These are phyloP conservation scores for Tremella yokohamensis DNA, from an alignment of 768 basidiomycete species.

Conservation along the genomic window DNA sequence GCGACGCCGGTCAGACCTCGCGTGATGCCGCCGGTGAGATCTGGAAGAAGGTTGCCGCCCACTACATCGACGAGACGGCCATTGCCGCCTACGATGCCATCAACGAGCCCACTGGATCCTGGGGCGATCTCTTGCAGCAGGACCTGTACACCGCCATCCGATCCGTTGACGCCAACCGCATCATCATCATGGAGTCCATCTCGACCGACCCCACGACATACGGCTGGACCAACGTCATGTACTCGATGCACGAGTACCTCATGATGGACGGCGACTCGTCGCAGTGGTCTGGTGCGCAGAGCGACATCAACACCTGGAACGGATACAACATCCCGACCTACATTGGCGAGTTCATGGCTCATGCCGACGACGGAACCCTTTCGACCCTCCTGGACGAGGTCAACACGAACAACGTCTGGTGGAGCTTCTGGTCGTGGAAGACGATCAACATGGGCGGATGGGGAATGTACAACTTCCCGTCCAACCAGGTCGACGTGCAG, in stretches of 20 bases:
- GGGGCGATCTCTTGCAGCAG: constrained; percentile 34
- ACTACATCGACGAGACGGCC: constrained; percentile 35
- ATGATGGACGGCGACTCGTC: constrained; percentile 38
- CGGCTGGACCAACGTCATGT: constrained; percentile 46
- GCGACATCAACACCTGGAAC: constrained; percentile 28
- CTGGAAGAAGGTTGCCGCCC: constrained; percentile 39
- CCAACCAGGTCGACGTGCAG: constrained; percentile 28
- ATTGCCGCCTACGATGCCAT: constrained; percentile 42
- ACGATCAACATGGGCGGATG: constrained; percentile 28
- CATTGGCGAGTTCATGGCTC: constrained; percentile 44
- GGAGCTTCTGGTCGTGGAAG: constrained; percentile 38
- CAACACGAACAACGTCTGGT: constrained; percentile 31
- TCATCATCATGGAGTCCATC: constrained; percentile 44
- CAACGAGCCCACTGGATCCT: constrained; percentile 46
- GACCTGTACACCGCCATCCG: constrained; percentile 44
- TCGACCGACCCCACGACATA: constrained; percentile 33
- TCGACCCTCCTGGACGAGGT: constrained; percentile 33
- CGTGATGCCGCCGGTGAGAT: constrained; percentile 30
- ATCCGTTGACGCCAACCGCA: constrained; percentile 35
- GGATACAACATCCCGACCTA: constrained; percentile 31
- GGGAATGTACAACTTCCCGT: constrained; percentile 36
- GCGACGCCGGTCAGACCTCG: constrained; percentile 22
- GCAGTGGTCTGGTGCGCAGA: constrained; percentile 19
- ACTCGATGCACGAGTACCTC: constrained; percentile 45
- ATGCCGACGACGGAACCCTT: constrained; percentile 24